These are phyloP conservation scores for Talaromyces funiculosus DNA, from an alignment of 2,329 filamentous ascomycete species.

Conservation along the genomic window DNA sequence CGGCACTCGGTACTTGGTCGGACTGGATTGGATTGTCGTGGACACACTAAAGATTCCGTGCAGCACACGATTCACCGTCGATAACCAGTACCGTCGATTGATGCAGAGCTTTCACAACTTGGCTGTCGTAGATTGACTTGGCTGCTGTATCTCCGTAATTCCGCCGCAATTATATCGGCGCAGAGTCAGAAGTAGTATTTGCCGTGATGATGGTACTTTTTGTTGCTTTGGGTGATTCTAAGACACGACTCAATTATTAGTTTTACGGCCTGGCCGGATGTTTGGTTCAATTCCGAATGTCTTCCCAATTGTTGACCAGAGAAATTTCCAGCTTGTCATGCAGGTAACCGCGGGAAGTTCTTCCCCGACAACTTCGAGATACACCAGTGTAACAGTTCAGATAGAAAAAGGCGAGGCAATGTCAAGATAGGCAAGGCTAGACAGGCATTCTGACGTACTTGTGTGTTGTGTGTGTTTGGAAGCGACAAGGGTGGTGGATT, in stretches of 20 bases:
- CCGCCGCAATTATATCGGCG: not conserved
- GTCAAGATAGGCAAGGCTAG: not conserved
- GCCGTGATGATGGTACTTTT: not conserved
- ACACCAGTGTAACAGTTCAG: not conserved
- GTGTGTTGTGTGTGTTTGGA: not conserved
- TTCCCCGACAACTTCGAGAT: conserved; percentile 4
- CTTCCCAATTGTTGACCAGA: not conserved
- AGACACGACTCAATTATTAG: not conserved
- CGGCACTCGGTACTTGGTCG: conserved; percentile 2
- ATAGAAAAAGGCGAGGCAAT: not conserved
- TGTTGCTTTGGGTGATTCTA: not conserved
- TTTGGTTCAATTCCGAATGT: not conserved
- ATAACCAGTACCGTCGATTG: not conserved
- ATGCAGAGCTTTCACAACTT: not conserved
- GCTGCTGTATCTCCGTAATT: not conserved
- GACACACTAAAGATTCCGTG: conserved; percentile 4
- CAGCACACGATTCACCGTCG: conserved; percentile 2
- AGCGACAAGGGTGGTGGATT: not conserved
- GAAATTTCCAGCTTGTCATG: not conserved
- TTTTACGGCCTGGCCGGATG: not conserved
- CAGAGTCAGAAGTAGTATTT: conserved; percentile 4
- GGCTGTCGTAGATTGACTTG: not conserved
- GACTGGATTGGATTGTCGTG: conserved; percentile 3
- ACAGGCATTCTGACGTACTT: not conserved
- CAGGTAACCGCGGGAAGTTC: not conserved